A percentile compares a stretch with the other conserved stretches of the same genome.
phyloP scores from a whole-genome alignment of 305 asterid genomes.

The Caryopteris hybrid region DNA sequence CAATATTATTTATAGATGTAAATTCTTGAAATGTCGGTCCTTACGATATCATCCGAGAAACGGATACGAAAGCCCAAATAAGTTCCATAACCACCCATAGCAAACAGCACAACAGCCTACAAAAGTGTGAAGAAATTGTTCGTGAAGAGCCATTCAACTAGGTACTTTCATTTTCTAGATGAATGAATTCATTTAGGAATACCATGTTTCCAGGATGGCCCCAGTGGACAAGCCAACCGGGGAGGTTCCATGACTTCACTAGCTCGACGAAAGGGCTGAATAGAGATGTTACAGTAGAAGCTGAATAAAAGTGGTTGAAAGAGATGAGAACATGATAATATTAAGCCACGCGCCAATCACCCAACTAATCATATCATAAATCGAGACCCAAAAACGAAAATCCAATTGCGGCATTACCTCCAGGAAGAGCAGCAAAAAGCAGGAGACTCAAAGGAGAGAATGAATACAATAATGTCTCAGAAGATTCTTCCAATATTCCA shows the following conservation, averaged over 20 bases:
- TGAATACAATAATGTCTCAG: slow-evolving; percentile 51
- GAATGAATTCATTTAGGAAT: no score
- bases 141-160: neutral
- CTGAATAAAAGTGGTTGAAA: slow-evolving; percentile 25
- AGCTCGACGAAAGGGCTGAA: slow-evolving; percentile 67
- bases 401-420: slow-evolving; percentile 65
- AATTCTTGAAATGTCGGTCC: neutral
- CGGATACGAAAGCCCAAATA: slow-evolving; percentile 87
- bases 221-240: slow-evolving; percentile 94
- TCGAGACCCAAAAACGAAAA: no score
- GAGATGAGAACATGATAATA: no score
- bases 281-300: slow-evolving; percentile 56
- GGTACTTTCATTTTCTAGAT: no score
- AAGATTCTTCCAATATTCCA: slow-evolving; percentile 18
- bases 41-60: slow-evolving; percentile 66
- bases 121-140: neutral
- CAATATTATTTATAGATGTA: neutral
- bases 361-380: no score
- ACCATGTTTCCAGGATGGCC: slow-evolving; percentile 99
- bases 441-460: slow-evolving; percentile 54
- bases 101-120: slow-evolving; percentile 92
- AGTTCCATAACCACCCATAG: slow-evolving; percentile 97
- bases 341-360: no score
- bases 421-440: slow-evolving; percentile 73
- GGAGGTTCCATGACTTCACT: slow-evolving; percentile 66